Base-by-base conservation (phyloP, 1,284 basidiomycete genomes). In the Spongispora temasekensis region DNA sequence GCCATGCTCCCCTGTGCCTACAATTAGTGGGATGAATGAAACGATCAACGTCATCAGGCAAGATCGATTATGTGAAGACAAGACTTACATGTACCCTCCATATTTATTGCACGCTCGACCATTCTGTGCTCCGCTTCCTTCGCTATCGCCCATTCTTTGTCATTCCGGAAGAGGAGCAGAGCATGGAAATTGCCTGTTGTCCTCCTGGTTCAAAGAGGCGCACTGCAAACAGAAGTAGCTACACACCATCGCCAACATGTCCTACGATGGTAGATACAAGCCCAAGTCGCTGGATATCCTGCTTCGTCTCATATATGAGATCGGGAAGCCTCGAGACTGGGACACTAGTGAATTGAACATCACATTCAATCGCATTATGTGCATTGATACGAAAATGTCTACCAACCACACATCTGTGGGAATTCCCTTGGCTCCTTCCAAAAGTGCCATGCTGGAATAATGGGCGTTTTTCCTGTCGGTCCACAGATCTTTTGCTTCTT, bases 321-420 rank as follows among this genome's bases (percentile, higher is more conserved):
- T 86, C 78, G 0, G 94, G 92, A 12, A 96, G 80, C 48, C 83
- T 85, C 0, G 90, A 93, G 12, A 95, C 86, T 0, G 94, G 94
- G 0, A 95, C 93, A 66, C 91, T 89, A 59, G 52, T 34, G 21
- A 48, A 52, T 15, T 53, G 19, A 27, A 55, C 40, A 31, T 13
- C 27, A 53, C 48, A 34, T 61, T n/a, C 40, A 40, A 64, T 55
- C 55, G 61, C 28, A 3, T 10, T 28, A 42, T 44, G 23, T 17
- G 27, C 35, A 40, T 31, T 50, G 21, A 12, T 6, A 19, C 21
- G 15, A n/a, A 6, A 61, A 53, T 42, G 25, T 58, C 34, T 32
- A 76, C 87, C 57, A 60, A 93, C 91, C 92, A 94, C 48, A 94
- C 91, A 76, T 96, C 94, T 19, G 94, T 96, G 21, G 86, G 81